Base-by-base conservation (phyloP, 441 rosid species). In the Arabidopsis lyrata region DNA sequence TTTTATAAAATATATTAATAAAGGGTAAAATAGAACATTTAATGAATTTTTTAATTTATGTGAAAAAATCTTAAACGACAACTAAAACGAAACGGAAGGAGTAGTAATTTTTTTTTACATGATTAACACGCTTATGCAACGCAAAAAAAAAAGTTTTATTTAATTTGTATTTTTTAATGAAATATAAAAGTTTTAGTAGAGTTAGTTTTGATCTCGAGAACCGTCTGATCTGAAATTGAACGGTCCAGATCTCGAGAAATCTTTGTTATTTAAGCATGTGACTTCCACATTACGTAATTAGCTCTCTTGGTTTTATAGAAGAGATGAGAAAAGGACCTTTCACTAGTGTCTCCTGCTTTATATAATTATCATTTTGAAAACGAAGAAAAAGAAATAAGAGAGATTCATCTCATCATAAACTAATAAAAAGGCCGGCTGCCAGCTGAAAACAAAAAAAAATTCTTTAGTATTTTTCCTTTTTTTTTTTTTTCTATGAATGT, bases 171-270 rank as follows among this genome's bases (percentile, higher is more conserved):
- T n/a, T n/a, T n/a, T n/a, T n/a, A n/a, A n/a, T n/a, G n/a, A n/a
- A n/a, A n/a, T n/a, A n/a, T n/a, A n/a, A n/a, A n/a, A n/a, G n/a
- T n/a, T n/a, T n/a, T n/a, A n/a, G n/a, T n/a, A n/a, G n/a, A n/a
- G n/a, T n/a, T n/a, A n/a, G n/a, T n/a, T n/a, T n/a, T n/a, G n/a
- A n/a, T 22, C 24, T 22, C 24, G 24, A 22, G 15, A 44, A 52
- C 36, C 27, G 47, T 31, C 31, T 27, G 54, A 59, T 59, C 36
- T 32, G 14, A 41, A 49, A 14, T 66, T 49, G 63, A 53, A 75
- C 54, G 63, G 73, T 59, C 56, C 55, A 67, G 20, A 75, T 60
- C 56, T 75, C 78, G 56, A 75, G 69, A 67, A 12, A 22, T 32
- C 34, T 4, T 44, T 34, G 24, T 34, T 53, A 16, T 13, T 62